Evolutionary conservation across 768 basidiomycete genomes (phyloP).

Genomic region (Udeniomyces megalosporus): DNA sequence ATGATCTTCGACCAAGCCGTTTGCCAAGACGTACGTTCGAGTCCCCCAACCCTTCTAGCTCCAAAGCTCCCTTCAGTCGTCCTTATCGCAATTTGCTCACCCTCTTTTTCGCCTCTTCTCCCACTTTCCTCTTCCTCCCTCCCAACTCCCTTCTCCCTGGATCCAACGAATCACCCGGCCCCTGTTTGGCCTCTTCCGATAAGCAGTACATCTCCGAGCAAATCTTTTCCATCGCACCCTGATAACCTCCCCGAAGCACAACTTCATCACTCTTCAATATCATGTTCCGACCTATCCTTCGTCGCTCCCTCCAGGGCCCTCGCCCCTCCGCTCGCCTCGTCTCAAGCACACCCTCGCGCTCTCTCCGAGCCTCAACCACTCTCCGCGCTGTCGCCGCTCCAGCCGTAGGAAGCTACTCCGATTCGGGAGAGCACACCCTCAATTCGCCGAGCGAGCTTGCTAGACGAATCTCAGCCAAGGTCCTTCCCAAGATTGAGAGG

Average conservation of each 20-base stretch:
- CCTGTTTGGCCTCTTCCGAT: too few species aligned
- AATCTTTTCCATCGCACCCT: neutral
- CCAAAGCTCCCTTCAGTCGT: too few species aligned
- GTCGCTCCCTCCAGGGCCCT: neutral
- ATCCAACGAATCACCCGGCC: too few species aligned
- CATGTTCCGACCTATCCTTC: conserved; percentile 1
- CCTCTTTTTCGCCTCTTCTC: neutral
- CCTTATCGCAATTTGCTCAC: too few species aligned
- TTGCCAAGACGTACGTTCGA: too few species aligned
- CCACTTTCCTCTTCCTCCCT: too few species aligned
- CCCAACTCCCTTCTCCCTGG: too few species aligned
- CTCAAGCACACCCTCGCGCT: neutral
- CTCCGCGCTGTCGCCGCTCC: conserved; percentile 29
- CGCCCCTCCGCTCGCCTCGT: neutral
- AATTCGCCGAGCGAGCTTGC: conserved; percentile 92
- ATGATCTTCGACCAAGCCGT: too few species aligned
- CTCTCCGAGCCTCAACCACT: neutral
- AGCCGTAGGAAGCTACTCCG: conserved; percentile 28
- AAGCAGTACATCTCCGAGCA: neutral
- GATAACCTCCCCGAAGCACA: neutral
- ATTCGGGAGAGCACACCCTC: conserved; percentile 34
- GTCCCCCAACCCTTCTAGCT: too few species aligned
- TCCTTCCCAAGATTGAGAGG: conserved; percentile 76
- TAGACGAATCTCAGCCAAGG: conserved; percentile 78
- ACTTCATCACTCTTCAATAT: neutral